phyloP scores from a whole-genome alignment of 306 rosid genomes.

The Corylus avellana region DNA sequence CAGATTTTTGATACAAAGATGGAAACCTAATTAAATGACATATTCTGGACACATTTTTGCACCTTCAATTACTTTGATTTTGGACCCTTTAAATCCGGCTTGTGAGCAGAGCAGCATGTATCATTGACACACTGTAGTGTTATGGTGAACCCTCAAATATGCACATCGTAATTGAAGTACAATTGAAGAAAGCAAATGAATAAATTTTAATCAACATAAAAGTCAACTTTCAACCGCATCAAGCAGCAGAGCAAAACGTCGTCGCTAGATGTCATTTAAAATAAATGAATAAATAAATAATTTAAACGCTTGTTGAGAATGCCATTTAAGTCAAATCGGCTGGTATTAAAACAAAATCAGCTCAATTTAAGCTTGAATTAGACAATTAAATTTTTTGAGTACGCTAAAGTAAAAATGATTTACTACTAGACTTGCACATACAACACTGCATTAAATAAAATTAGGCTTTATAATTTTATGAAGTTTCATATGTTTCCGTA shows the following conservation, averaged over 20 bases:
- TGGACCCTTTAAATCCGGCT: neutral
- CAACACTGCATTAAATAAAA: no score
- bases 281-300: no score
- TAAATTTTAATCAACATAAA: neutral
- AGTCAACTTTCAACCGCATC: neutral
- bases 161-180: neutral
- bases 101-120: constrained; percentile 7
- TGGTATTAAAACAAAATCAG: no score
- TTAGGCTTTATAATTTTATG: no score
- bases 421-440: no score
- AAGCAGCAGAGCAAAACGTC: neutral
- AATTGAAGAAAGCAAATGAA: neutral
- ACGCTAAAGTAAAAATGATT: no score
- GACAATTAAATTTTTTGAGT: no score
- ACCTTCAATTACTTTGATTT: constrained; percentile 18
- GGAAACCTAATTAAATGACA: constrained; percentile 22
- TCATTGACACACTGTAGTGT: constrained; percentile 4
- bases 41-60: constrained; percentile 16
- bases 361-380: no score
- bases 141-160: neutral
- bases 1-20: constrained; percentile 8
- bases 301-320: no score
- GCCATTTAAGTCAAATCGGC: no score
- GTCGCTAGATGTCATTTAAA: neutral
- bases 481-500: no score